Conservation (phyloP, 495 filamentous ascomycete species). For the Aspergillus biplanus region DNA sequence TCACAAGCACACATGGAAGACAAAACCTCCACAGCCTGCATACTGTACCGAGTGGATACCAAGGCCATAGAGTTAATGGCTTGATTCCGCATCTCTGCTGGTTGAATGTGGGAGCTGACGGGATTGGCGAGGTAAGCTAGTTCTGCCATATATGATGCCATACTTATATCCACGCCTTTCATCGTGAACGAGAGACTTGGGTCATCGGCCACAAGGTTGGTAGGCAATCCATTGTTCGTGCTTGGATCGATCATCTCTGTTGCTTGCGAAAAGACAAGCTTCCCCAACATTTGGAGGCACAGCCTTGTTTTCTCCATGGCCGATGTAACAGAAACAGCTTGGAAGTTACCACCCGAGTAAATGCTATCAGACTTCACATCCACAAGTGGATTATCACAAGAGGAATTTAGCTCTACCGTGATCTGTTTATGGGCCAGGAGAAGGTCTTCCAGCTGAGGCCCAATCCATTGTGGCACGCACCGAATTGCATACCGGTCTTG, state of each 20-base stretch:
- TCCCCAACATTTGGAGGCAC: constrained; percentile 60
- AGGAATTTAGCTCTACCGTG: constrained; percentile 61
- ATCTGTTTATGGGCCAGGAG: constrained; percentile 59
- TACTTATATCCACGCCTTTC: constrained; percentile 67
- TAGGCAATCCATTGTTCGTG: constrained; percentile 60
- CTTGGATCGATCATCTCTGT: constrained; percentile 62
- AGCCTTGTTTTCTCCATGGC: constrained; percentile 65
- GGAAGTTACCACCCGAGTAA: constrained; percentile 66
- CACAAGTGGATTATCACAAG: constrained; percentile 67
- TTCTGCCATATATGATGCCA: constrained; percentile 66
- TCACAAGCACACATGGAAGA: constrained; percentile 54
- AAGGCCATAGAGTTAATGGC: constrained; percentile 62
- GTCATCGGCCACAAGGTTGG: constrained; percentile 63
- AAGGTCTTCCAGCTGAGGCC: constrained; percentile 66
- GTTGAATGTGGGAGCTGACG: constrained; percentile 56
- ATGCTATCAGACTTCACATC: constrained; percentile 40
- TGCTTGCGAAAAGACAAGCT: constrained; percentile 60
- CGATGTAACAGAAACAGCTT: constrained; percentile 62
- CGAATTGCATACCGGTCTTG: constrained; percentile 68
- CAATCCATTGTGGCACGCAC: constrained; percentile 67
- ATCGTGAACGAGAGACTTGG: constrained; percentile 58
- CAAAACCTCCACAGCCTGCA: constrained; percentile 59
- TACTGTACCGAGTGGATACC: constrained; percentile 58
- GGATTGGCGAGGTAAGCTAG: constrained; percentile 56
- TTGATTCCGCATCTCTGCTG: constrained; percentile 65